Evolutionary conservation across 192 early-diverging fungal species (phyloP).

Genomic region (Rhizoclosmatium globosum): DNA sequence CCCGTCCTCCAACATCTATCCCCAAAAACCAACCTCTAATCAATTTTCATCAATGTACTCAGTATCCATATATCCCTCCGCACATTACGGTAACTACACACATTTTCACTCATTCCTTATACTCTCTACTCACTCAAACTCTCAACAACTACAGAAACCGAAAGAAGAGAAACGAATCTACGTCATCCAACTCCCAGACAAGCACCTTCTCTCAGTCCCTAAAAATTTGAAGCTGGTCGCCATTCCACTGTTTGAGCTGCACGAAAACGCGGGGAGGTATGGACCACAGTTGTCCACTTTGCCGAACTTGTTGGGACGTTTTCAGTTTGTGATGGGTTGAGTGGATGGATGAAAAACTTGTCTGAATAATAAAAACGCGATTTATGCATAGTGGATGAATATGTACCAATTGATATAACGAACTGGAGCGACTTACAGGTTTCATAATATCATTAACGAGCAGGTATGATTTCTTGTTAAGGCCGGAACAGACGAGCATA

Average conservation of each 20-base stretch:
- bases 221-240: constrained; percentile 82
- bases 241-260: constrained; percentile 81
- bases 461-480: too few relatives aligned
- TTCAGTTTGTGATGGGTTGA: constrained; percentile 43
- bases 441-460: too few relatives aligned
- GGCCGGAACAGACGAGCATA: too few relatives aligned
- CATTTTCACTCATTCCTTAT: not conserved
- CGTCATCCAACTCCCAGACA: constrained; percentile 75
- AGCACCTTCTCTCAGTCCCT: constrained; percentile 70
- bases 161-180: constrained; percentile 82
- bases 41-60: not conserved
- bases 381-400: too few relatives aligned
- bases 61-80: constrained; percentile 84
- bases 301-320: constrained; percentile 67
- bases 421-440: too few relatives aligned
- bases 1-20: not conserved
- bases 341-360: too few relatives aligned
- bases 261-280: constrained; percentile 78
- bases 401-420: too few relatives aligned
- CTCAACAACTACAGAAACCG: constrained; percentile 54
- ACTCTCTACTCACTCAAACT: not conserved
- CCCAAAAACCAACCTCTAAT: not conserved
- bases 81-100: constrained; percentile 67
- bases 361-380: too few relatives aligned
- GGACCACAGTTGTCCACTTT: constrained; percentile 74